Base-by-base conservation (phyloP, 2,329 filamentous ascomycete species). In the Xylaria sp. region DNA sequence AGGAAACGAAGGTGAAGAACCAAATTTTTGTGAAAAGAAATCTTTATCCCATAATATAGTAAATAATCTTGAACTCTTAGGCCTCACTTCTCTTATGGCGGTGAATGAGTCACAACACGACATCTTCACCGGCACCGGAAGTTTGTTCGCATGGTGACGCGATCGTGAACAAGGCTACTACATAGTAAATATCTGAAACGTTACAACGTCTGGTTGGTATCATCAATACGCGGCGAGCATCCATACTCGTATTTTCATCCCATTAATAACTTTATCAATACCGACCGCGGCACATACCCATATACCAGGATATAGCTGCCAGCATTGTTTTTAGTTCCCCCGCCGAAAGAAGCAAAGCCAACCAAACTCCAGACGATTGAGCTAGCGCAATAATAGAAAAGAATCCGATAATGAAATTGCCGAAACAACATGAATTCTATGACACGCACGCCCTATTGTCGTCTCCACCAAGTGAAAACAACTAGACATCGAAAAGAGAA, bases 41-140 rank as follows among this genome's bases (percentile, higher is more conserved):
- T 1, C 5, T 5, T 32, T 53, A n/a, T 35, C 13, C 18, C 18
- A 21, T 54, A 6, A 5, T 1, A 18, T 29, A 10, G 18, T 21
- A 32, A 21, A 5, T 12, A 27, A 29, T 44, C 23, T n/a, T n/a
- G 23, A 16, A 55, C 13, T 37, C 9, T 23, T 37, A 35, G 12
- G 37, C 9, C 16, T 8, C 18, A 29, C 16, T 55, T 35, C 9
- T 16, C 18, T 2, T 51, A n/a, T 27, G 2, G 12, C 21, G 6
- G 27, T 23, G 21, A 47, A 62, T 69, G 66, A 69, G 57, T 69
- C 66, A 69, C 62, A 40, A 16, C 6, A 50, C 62, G 48, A 16
- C 6, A 50, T 54, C 40, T 54, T 16, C 57, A 51, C 62, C 66
- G 66, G 58, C 62, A n/a, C 51, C 66, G 66, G 66, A 58, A 58